phyloP scores from a whole-genome alignment of 495 filamentous ascomycete species.

The Talaromyces wortmannii region DNA sequence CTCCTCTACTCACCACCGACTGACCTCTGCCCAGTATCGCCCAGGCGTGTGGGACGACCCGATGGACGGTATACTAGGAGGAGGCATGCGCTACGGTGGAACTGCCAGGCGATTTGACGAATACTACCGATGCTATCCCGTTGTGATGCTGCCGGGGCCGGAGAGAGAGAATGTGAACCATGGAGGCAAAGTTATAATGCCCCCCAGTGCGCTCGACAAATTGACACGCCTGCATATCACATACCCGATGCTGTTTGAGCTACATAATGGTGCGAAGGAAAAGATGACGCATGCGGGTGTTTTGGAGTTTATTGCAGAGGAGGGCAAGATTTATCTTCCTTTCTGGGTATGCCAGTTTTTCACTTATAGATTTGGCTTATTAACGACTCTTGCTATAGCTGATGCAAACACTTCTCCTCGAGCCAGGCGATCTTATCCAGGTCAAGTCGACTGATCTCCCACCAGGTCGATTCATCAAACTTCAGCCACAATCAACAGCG shows the following conservation, averaged over 20 bases:
- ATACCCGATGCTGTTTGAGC: constrained; percentile 95
- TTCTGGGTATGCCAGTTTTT: constrained; percentile 67
- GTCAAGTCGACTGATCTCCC: constrained; percentile 90
- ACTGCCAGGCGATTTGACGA: constrained; percentile 79
- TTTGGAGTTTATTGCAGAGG: constrained; percentile 94
- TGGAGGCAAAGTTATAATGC: constrained; percentile 95
- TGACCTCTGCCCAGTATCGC: constrained; percentile 36
- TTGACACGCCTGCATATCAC: constrained; percentile 93
- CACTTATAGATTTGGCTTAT: background rate
- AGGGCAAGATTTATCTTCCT: constrained; percentile 92
- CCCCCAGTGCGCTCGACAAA: constrained; percentile 90
- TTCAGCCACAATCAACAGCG: constrained; percentile 83
- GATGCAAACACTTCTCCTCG: constrained; percentile 85
- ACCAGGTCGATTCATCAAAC: constrained; percentile 83
- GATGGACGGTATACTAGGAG: constrained; percentile 40
- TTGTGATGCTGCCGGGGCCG: constrained; percentile 88
- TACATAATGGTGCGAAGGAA: constrained; percentile 76
- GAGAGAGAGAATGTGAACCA: constrained; percentile 89
- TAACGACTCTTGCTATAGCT: constrained; percentile 48
- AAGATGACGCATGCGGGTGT: constrained; percentile 87
- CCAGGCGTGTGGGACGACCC: constrained; percentile 50
- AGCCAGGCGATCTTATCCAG: constrained; percentile 89
- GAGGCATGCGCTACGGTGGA: constrained; percentile 31
- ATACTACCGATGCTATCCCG: constrained; percentile 92
- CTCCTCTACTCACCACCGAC: constrained; percentile 10